Base-by-base conservation (phyloP, 768 basidiomycete genomes). In the Leccinum incarnatum region DNA sequence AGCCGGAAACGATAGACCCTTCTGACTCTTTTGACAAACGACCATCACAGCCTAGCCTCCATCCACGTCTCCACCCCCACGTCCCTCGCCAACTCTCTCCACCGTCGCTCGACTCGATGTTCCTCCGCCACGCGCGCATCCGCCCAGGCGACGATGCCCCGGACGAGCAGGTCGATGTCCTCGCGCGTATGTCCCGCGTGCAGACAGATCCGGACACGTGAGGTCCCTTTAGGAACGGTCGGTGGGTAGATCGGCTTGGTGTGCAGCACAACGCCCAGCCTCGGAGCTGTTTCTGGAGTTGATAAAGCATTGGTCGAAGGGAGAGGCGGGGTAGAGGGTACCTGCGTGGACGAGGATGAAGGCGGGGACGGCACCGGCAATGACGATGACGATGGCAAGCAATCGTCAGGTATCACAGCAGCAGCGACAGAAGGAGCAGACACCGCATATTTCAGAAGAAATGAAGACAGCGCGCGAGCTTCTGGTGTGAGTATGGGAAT, bases 131-230 rank as follows among this genome's bases (percentile, higher is more conserved):
- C 51, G 15, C 62, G 53, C 23, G 27, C 23, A n/a, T 62, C 63
- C 40, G 78, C 62, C 55, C 74, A 76, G 36, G 73, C 77, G 32
- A 83, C 58, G 51, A 87, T 77, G 0, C 79, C 83, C 2, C 69
- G 56, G 0, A 83, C 78, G 19, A 97, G 74, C 14, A 72, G 68
- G 40, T 84, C 81, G 4, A 96, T 78, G 29, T 95, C 87, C 40
- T 75, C 78, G 2, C 65, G 58, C 14, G 85, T 83, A 66, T 95
- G 93, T 2, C 81, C 85, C 0, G 93, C 85, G 66, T 95, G 91
- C 27, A 98, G 67, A 70, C 95, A 98, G n/a, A 98, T 83, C 3
- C 95, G 75, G 2, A 98, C 87, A 17, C 95, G 83, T 60, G 95
- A 89, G 59, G 82, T 82, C 9, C 92, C 94, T 54, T 86, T 87